Percentiles rank a stretch among this genome's conserved stretches.
These are phyloP conservation scores for Colletotrichum shisoi DNA, from an alignment of 2,329 filamentous ascomycete genomes.

Conservation along the genomic window DNA sequence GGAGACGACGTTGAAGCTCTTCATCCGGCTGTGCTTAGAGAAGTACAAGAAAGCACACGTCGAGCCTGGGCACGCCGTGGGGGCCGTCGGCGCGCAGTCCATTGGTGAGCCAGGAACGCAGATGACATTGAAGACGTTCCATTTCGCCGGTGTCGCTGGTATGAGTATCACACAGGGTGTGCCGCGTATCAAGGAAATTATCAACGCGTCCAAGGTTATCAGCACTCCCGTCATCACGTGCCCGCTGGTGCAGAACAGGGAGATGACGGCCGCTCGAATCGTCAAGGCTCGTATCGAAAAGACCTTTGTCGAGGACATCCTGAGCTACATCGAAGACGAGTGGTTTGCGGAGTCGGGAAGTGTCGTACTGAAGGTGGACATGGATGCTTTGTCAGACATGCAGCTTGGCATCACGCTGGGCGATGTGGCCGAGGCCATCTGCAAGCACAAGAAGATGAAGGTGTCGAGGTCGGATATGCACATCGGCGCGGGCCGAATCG, in stretches of 20 bases:
- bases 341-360: conserved; percentile 82
- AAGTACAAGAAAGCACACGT: conserved; percentile 93
- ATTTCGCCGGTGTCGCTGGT: conserved; percentile 98
- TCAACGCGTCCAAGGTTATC: conserved; percentile 94
- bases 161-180: conserved; percentile 99
- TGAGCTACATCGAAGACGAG: conserved; percentile 83
- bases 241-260: conserved; percentile 76
- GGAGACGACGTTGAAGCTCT: conserved; percentile 72
- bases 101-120: conserved; percentile 98
- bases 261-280: conserved; percentile 82
- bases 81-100: conserved; percentile 94
- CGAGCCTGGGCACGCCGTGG: conserved; percentile 94
- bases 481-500: conserved; percentile 69
- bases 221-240: conserved; percentile 94
- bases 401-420: conserved; percentile 78
- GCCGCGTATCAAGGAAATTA: conserved; percentile 99
- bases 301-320: conserved; percentile 83
- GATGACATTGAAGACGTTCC: conserved; percentile 99
- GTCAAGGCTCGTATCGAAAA: conserved; percentile 96
- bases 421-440: conserved; percentile 80
- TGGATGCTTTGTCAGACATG: conserved; percentile 77
- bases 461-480: conserved; percentile 71
- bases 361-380: conserved; percentile 83
- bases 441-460: conserved; percentile 83
- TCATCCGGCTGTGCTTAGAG: conserved; percentile 81